phyloP scores from a whole-genome alignment of 1,284 basidiomycete genomes.

The Tilletia walkeri region DNA sequence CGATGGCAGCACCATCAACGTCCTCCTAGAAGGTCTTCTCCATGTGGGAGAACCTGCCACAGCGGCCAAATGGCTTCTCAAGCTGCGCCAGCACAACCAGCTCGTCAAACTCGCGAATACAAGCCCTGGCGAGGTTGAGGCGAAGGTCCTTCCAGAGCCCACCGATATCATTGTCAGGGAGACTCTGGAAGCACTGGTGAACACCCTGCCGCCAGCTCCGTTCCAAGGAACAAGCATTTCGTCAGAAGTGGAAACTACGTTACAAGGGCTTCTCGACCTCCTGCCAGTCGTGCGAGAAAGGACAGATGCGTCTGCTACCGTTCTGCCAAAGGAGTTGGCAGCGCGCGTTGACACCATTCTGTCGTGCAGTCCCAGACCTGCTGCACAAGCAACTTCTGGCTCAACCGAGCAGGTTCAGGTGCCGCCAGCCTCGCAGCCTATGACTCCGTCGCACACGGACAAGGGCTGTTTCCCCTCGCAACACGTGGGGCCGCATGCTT shows the following conservation, averaged over 20 bases:
- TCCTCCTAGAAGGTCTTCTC: neutral
- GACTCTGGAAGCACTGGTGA: neutral
- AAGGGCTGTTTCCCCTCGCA: neutral
- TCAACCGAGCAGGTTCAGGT: neutral
- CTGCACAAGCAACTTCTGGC: neutral
- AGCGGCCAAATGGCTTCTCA: slow-evolving; percentile 1
- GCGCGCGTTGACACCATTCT: neutral
- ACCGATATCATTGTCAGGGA: neutral
- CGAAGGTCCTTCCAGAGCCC: neutral
- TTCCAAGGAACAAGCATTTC: neutral
- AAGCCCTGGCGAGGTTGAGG: neutral
- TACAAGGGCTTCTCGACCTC: neutral
- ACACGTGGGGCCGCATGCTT: neutral
- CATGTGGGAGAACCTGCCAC: neutral
- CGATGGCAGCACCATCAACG: neutral
- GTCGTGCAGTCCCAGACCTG: neutral
- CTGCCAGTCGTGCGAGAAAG: neutral
- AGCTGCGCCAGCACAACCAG: neutral
- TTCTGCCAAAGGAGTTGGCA: neutral
- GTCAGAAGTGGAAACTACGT: neutral
- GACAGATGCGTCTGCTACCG: neutral
- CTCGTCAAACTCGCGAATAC: neutral
- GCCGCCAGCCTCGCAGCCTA: neutral
- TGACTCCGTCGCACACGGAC: neutral
- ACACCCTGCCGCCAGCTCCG: neutral